Conservation (phyloP, 2,329 filamentous ascomycete species). For the Didymella pomorum region DNA sequence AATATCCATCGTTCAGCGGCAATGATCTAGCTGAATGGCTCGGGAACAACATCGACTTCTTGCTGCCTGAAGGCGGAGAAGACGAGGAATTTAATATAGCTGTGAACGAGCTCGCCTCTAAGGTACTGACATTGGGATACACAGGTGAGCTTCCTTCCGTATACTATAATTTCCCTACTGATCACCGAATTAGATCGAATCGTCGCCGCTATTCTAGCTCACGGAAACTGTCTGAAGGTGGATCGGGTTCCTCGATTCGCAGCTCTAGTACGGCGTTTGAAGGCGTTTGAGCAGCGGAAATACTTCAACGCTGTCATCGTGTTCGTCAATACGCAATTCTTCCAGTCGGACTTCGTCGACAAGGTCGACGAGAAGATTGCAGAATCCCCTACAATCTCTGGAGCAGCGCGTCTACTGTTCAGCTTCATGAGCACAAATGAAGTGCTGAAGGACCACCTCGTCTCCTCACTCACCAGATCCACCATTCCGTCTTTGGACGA, state of each 20-base stretch:
- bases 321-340: conserved; percentile 35
- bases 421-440: conserved; percentile 40
- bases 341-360: conserved; percentile 17
- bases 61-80: conserved; percentile 54
- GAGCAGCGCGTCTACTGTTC: conserved; percentile 33
- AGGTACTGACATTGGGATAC: conserved; percentile 75
- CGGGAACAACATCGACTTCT: conserved; percentile 65
- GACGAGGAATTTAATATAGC: conserved; percentile 46
- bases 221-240: conserved; percentile 24
- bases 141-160: conserved; percentile 55
- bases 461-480: conserved; percentile 52
- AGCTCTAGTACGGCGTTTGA: conserved; percentile 54
- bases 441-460: conserved; percentile 41
- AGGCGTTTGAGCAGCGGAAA: conserved; percentile 59
- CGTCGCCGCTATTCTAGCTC: conserved; percentile 28
- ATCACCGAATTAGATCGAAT: conserved; percentile 33
- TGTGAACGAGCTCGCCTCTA: conserved; percentile 59
- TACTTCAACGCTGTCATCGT: conserved; percentile 49
- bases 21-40: conserved; percentile 75
- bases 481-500: conserved; percentile 38
- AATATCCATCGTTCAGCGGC: conserved; percentile 71
- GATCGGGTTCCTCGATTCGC: conserved; percentile 35
- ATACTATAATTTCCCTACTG: neutral
- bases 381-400: conserved; percentile 34
- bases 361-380: conserved; percentile 26